A percentile compares a stretch with the other conserved stretches of the same genome.
phyloP scores from a whole-genome alignment of 2,329 filamentous ascomycete genomes.

The Diaporthe sp. region DNA sequence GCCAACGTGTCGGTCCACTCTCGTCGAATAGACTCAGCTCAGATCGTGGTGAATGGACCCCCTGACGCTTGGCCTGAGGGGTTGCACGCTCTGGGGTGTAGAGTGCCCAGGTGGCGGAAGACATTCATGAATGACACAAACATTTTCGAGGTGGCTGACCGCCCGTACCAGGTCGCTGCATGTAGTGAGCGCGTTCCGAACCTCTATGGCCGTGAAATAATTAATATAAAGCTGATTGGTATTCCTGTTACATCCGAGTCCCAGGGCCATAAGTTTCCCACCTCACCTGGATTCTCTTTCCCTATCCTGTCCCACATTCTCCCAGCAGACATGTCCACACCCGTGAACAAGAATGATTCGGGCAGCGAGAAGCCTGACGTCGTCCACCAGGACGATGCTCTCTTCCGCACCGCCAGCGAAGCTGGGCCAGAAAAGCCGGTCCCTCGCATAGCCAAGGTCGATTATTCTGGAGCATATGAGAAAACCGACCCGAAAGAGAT shows the following conservation, averaged over 20 bases:
- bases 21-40: conserved; percentile 10
- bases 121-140: conserved; percentile 20
- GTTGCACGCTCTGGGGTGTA: background rate
- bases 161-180: background rate
- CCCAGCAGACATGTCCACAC: conserved; percentile 3
- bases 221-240: background rate
- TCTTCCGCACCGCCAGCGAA: conserved; percentile 11
- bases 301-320: background rate
- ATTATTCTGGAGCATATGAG: conserved; percentile 10
- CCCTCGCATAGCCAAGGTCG: conserved; percentile 6
- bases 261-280: background rate
- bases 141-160: background rate
- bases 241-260: background rate
- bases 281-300: background rate
- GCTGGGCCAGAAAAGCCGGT: conserved; percentile 15
- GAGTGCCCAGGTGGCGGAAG: background rate
- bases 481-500: conserved; percentile 49
- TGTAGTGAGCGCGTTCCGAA: background rate
- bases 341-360: background rate
- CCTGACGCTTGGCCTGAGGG: conserved; percentile 16
- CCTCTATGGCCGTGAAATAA: background rate
- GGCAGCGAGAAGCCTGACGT: conserved; percentile 5
- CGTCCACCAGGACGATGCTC: conserved; percentile 12
- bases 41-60: background rate
- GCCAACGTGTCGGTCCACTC: conserved; percentile 13